phyloP scores from a whole-genome alignment of 257 asterid species.

The Thymus mandschuricus region DNA sequence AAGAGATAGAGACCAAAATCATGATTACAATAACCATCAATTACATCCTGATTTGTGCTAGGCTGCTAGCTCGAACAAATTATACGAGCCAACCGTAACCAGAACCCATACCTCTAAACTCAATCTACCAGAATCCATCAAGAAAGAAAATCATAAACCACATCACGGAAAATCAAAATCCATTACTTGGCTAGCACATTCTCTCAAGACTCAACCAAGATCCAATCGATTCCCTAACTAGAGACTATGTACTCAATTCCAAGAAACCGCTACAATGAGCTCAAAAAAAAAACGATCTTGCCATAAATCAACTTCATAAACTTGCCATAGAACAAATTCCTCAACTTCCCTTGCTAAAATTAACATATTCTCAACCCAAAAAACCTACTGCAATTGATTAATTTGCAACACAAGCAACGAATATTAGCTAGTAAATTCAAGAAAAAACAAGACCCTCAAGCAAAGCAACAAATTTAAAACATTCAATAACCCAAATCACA shows the following conservation, averaged over 20 bases:
- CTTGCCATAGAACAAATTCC: constrained; percentile 1
- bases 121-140: neutral
- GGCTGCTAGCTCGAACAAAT: constrained; percentile 5
- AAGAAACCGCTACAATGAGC: neutral
- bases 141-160: constrained; percentile 4
- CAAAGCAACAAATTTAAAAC: too few species aligned
- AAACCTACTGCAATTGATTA: neutral
- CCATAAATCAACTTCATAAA: neutral
- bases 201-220: constrained; percentile 20
- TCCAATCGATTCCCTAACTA: constrained; percentile 23
- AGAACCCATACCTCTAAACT: constrained; percentile 25
- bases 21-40: neutral
- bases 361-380: neutral
- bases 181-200: constrained; percentile 8
- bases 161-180: neutral
- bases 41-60: neutral
- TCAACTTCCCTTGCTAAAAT: neutral
- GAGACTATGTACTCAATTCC: neutral
- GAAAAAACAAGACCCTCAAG: neutral
- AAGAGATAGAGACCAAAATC: neutral
- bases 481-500: neutral
- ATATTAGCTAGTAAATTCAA: neutral
- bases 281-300: neutral
- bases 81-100: neutral
- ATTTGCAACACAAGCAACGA: neutral